A percentile compares a stretch with the other conserved stretches of the same genome.
These are phyloP conservation scores for Conidiobolus incongruus DNA, from an alignment of 371 early-diverging fungal genomes.

Conservation along the genomic window DNA sequence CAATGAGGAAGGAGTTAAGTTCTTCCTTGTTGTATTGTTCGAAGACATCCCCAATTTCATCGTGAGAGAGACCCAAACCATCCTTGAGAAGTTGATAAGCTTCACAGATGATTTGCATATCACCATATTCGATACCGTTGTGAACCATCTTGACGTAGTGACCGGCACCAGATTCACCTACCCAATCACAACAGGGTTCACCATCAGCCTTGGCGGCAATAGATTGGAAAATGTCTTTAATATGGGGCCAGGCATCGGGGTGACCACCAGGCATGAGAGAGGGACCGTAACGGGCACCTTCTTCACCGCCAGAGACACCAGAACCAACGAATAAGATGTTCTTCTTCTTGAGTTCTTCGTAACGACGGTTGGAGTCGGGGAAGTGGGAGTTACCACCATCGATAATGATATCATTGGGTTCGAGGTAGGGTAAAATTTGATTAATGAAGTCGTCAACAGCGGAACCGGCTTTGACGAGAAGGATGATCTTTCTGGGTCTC, in stretches of 20 bases:
- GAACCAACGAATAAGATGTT: conserved; percentile 88
- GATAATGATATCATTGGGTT: conserved; percentile 89
- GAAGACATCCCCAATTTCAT: conserved; percentile 77
- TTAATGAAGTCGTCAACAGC: conserved; percentile 93
- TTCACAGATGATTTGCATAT: conserved; percentile 98
- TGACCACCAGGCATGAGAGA: conserved; percentile 98
- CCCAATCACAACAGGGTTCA: conserved; percentile 97
- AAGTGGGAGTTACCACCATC: conserved; percentile 99
- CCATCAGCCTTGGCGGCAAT: conserved; percentile 75
- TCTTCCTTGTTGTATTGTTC: conserved; percentile 88
- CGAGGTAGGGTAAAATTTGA: conserved; percentile 62
- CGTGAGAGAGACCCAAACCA: conserved; percentile 48
- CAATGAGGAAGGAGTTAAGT: conserved; percentile 92
- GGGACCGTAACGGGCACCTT: conserved; percentile 97
- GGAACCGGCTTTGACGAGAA: conserved; percentile 92
- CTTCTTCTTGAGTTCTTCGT: conserved; percentile 61
- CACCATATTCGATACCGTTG: conserved; percentile 99
- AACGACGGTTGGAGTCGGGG: conserved; percentile 88
- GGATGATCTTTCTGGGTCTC: conserved; percentile 86
- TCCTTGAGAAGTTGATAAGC: conserved; percentile 84
- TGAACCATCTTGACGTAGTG: conserved; percentile 99
- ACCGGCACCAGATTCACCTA: conserved; percentile 94
- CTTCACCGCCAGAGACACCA: conserved; percentile 99
- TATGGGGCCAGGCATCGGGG: conserved; percentile 72
- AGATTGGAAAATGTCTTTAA: conserved; percentile 88